Evolutionary conservation across 768 basidiomycete genomes (phyloP).

Genomic region (Tylopilus subfusipes): DNA sequence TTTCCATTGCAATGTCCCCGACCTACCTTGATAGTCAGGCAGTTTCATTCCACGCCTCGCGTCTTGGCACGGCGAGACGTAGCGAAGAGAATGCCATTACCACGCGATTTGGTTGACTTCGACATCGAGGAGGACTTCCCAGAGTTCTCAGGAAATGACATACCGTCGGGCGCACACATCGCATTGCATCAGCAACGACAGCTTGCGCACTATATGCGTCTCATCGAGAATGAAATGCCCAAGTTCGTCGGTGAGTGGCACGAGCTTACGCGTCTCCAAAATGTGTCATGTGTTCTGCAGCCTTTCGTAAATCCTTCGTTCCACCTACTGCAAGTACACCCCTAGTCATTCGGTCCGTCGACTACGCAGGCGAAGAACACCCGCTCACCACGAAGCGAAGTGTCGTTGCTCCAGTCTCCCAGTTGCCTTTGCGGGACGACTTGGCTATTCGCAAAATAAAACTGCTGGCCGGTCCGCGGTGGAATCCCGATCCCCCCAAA

Average conservation of each 20-base stretch:
- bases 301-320: conserved; percentile 75
- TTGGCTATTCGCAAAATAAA: conserved; percentile 79
- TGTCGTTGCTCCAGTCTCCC: conserved; percentile 70
- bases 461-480: conserved; percentile 84
- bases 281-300: conserved; percentile 37
- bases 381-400: conserved; percentile 68
- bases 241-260: conserved; percentile 70
- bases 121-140: conserved; percentile 36
- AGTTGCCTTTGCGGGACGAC: conserved; percentile 62
- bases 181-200: conserved; percentile 72
- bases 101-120: conserved; percentile 35
- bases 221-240: conserved; percentile 88
- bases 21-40: conserved; percentile 10
- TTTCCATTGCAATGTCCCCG: conserved; percentile 17
- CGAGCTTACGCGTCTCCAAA: conserved; percentile 5
- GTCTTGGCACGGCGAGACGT: conserved; percentile 16
- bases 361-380: conserved; percentile 75
- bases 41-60: conserved; percentile 25
- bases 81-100: conserved; percentile 34
- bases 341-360: conserved; percentile 67
- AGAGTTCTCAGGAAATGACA: conserved; percentile 48
- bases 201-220: conserved; percentile 70
- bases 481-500: conserved; percentile 70
- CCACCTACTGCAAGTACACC: conserved; percentile 59
- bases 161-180: conserved; percentile 66